Percentiles rank a stretch among this genome's conserved stretches.
Conservation (phyloP, 164 flowering plant genomes). For the Brasenia schreberi region DNA sequence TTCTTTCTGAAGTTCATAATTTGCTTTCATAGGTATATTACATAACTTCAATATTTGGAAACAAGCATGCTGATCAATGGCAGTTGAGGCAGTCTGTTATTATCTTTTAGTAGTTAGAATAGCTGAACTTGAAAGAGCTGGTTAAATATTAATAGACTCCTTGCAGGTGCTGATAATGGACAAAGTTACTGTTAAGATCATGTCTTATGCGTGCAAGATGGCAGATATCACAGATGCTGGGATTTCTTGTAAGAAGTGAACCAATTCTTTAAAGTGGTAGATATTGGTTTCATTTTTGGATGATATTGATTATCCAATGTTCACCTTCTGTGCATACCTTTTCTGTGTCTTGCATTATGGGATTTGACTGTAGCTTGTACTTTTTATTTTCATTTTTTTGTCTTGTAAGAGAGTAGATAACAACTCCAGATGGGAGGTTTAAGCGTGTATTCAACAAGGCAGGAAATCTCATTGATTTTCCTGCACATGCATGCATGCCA, state of each 20-base stretch:
- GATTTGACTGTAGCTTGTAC: background rate
- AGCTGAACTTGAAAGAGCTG: background rate
- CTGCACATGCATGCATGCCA: too few species aligned
- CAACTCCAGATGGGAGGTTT: too few species aligned
- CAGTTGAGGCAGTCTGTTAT: too few species aligned
- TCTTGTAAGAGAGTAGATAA: too few species aligned
- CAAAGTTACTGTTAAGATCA: constrained; percentile 82
- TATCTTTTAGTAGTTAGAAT: background rate
- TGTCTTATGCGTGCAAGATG: constrained; percentile 95
- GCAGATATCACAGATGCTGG: constrained; percentile 95
- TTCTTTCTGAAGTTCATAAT: too few species aligned
- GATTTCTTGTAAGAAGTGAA: constrained; percentile 65
- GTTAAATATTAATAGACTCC: constrained; percentile 4
- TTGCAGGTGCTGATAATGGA: constrained; percentile 96
- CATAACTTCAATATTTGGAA: too few species aligned
- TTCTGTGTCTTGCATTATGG: background rate
- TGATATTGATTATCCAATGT: background rate
- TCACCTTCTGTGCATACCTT: background rate
- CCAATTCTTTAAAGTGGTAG: background rate
- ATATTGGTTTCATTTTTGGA: background rate
- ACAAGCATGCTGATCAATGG: too few species aligned
- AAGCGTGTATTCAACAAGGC: too few species aligned
- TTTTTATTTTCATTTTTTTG: too few species aligned
- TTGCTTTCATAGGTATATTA: too few species aligned
- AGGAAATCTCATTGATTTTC: too few species aligned